A percentile compares a stretch with the other conserved stretches of the same genome.
Evolutionary conservation across 306 rosid genomes (phyloP).

Genomic region (Cercis canadensis): DNA sequence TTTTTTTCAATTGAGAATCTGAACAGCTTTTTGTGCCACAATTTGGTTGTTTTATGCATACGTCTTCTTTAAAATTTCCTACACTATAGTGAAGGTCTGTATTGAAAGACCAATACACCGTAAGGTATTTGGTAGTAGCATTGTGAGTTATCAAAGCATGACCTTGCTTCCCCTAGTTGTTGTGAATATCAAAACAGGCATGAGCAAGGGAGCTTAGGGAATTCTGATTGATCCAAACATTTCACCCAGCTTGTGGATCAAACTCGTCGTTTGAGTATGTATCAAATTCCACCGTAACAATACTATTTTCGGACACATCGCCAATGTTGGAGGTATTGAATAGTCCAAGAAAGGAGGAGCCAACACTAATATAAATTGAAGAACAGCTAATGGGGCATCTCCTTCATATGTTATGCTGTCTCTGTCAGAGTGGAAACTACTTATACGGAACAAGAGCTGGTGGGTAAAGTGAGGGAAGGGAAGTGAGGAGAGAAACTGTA

Average conservation of each 20-base stretch:
- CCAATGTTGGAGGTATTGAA: slow-evolving; percentile 4
- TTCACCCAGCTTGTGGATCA: slow-evolving; percentile 28
- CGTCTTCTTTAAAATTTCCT: no score
- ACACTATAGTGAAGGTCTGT: no score
- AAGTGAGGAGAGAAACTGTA: no score
- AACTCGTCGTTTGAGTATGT: neutral
- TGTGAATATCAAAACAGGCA: slow-evolving; percentile 15
- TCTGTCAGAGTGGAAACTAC: no score
- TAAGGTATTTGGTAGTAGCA: slow-evolving; percentile 33
- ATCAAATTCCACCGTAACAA: slow-evolving; percentile 44
- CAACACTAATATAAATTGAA: no score
- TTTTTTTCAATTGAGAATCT: no score
- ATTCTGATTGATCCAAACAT: slow-evolving; percentile 32
- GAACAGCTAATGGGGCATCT: no score
- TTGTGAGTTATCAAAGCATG: slow-evolving; percentile 32
- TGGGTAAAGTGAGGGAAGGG: no score
- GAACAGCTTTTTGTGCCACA: no score
- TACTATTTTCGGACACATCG: neutral
- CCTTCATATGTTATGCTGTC: no score
- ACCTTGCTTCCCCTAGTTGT: neutral
- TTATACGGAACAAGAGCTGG: no score
- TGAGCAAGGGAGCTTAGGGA: neutral
- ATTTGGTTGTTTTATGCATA: no score
- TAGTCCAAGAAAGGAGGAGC: slow-evolving; percentile 35
- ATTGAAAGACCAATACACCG: slow-evolving; percentile 20